A percentile compares a stretch with the other conserved stretches of the same genome.
Conservation (phyloP, 768 basidiomycete species). For the Rhizopogon vulgaris region DNA sequence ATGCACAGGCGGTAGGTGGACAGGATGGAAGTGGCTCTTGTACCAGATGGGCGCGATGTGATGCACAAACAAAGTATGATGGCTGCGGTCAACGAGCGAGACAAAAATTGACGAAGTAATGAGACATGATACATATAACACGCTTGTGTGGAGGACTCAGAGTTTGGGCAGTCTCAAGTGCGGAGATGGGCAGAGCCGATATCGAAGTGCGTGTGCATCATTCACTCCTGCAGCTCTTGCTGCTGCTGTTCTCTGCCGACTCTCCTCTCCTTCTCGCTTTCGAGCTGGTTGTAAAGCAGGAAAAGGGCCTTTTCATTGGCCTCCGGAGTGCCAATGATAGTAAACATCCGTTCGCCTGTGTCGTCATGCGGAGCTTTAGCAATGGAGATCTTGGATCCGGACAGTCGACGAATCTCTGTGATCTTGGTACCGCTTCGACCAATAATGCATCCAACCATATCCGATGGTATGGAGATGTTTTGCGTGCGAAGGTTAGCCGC, state of each 20-base stretch:
- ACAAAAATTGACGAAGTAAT: constrained; percentile 22
- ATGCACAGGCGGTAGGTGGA: constrained; percentile 20
- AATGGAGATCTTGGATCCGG: constrained; percentile 96
- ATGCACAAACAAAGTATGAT: constrained; percentile 5
- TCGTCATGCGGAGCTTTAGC: constrained; percentile 99
- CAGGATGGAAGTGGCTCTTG: constrained; percentile 16
- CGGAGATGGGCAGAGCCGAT: neutral
- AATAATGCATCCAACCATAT: constrained; percentile 98
- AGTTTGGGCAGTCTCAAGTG: constrained; percentile 4
- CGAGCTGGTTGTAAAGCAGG: constrained; percentile 93
- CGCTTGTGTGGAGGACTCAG: constrained; percentile 4
- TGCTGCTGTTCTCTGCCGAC: constrained; percentile 81
- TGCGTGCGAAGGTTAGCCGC: constrained; percentile 90
- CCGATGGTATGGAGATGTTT: constrained; percentile 97
- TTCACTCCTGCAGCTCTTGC: constrained; percentile 56
- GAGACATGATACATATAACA: constrained; percentile 19
- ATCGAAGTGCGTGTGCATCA: neutral
- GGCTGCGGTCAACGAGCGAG: constrained; percentile 11
- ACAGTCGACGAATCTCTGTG: constrained; percentile 96
- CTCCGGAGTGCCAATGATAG: constrained; percentile 93
- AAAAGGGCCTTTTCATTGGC: constrained; percentile 98
- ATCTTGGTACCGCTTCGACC: constrained; percentile 97
- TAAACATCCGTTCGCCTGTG: constrained; percentile 99
- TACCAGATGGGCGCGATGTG: constrained; percentile 6
- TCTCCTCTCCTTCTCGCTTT: constrained; percentile 93